A percentile compares a stretch with the other conserved stretches of the same genome.
Conservation (phyloP, 768 basidiomycete genomes). For the Suillus spraguei region DNA sequence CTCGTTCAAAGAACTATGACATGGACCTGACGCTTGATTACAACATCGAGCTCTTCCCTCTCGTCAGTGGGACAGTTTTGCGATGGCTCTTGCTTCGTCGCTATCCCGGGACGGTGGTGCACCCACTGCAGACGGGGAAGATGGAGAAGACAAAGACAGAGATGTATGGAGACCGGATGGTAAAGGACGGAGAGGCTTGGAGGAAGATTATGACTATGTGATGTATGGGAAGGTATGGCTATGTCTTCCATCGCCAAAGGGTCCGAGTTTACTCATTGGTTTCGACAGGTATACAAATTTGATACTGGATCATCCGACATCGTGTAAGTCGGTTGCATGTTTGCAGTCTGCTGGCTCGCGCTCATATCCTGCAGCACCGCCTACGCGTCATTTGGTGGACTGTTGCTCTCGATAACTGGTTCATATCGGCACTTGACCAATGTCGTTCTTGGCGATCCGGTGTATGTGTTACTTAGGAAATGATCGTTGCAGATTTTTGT, state of each 20-base stretch:
- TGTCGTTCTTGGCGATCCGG: constrained; percentile 90
- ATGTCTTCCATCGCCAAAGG: constrained; percentile 3
- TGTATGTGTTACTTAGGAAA: constrained; percentile 87
- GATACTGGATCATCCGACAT: constrained; percentile 31
- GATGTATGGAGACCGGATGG: constrained; percentile 87
- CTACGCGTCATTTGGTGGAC: constrained; percentile 95
- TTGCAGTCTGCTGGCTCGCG: constrained; percentile 5
- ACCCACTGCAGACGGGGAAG: constrained; percentile 50
- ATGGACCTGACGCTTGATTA: constrained; percentile 95
- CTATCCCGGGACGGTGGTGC: constrained; percentile 57
- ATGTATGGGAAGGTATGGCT: constrained; percentile 92
- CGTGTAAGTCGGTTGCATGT: constrained; percentile 61
- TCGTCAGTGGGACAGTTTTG: constrained; percentile 72
- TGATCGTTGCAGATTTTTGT: constrained; percentile 32
- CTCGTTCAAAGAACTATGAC: constrained; percentile 86
- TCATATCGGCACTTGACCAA: constrained; percentile 90
- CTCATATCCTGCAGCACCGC: constrained; percentile 64
- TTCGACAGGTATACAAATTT: constrained; percentile 1
- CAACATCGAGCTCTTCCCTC: constrained; percentile 88
- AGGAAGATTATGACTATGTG: constrained; percentile 98
- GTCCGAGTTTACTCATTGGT: constrained; percentile 14
- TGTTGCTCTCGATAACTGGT: constrained; percentile 92
- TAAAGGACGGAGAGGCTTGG: constrained; percentile 78
- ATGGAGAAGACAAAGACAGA: constrained; percentile 70
- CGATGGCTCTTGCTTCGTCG: constrained; percentile 85